phyloP scores from a whole-genome alignment of 257 asterid genomes.

The Haberlea rhodopensis region DNA sequence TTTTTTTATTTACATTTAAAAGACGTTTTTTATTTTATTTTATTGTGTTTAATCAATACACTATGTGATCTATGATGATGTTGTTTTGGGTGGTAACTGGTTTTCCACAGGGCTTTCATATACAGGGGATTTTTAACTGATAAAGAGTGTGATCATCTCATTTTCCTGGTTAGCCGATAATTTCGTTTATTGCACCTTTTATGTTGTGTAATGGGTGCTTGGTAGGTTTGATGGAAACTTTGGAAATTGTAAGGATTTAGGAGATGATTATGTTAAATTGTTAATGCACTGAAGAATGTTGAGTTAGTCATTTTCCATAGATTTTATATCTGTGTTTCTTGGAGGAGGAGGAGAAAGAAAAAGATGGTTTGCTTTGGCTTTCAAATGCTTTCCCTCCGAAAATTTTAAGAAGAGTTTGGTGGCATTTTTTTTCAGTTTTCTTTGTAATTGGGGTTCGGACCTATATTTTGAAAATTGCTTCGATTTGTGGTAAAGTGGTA shows the following conservation, averaged over 20 bases:
- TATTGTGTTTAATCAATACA: background rate
- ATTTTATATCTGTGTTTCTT: too few relatives aligned
- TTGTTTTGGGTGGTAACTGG: conserved; percentile 21
- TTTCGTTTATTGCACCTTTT: background rate
- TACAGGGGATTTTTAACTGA: conserved; percentile 64
- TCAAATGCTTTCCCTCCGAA: too few relatives aligned
- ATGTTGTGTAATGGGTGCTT: background rate
- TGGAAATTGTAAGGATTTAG: conserved; percentile 4
- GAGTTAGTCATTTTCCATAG: too few relatives aligned
- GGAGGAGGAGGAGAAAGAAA: too few relatives aligned
- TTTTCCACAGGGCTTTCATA: conserved; percentile 64
- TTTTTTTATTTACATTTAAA: too few relatives aligned
- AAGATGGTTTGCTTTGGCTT: too few relatives aligned
- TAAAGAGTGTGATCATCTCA: conserved; percentile 83
- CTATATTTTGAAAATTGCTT: background rate
- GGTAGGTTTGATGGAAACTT: conserved; percentile 5
- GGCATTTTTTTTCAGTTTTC: too few relatives aligned
- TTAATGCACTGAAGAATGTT: conserved; percentile 1
- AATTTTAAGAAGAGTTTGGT: too few relatives aligned
- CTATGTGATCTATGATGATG: conserved; percentile 19
- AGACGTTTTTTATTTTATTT: background rate
- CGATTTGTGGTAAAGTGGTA: too few relatives aligned
- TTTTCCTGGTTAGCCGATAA: conserved; percentile 52
- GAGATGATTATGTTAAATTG: background rate
- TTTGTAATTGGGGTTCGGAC: too few relatives aligned